Evolutionary conservation across 2,329 filamentous ascomycete species (phyloP), one percentile per base, ranked within the genome.

Genomic region (Diaporthe helianthi): DNA sequence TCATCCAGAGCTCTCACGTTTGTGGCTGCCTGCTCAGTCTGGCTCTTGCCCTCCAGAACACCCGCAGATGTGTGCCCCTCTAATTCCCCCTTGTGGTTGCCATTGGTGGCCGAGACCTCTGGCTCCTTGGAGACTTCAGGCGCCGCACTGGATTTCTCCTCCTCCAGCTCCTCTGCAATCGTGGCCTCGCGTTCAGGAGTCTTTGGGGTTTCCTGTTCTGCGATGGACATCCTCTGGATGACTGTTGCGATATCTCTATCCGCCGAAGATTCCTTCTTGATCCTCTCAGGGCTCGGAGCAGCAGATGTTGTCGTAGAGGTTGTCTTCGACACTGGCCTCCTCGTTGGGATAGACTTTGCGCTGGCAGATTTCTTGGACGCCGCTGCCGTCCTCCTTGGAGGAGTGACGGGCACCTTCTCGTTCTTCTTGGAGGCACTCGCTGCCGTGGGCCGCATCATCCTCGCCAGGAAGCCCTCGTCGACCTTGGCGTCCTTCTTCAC

Each of bases 401-500:
- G 85, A 0, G 86, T 86, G 4, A 80, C 72, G 2, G 83, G 80
- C 1, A 77, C 77, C 80, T 92, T 93, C 6, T 92, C 90, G 3
- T 87, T 82, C 0, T 86, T 86, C 80, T 93, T 93, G 61, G 36
- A 69, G 49, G 68, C 69, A 33, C 64, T 68, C 54, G 87, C 83
- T 53, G 90, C 87, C 0, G 92, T 94, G 2, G 92, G 92, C 49
- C 92, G 84, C 88, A 91, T 94, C 92, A 94, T 93, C 65, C 92
- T 87, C n/a, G 91, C 91, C 31, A 94, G 81, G 79, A 94, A 94
- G 17, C 88, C 80, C 73, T 92, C 90, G 72, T 93, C 90, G 1
- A 91, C 83, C 22, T 86, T 85, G 55, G 83, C 83, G 31, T 86
- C 82, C 71, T 84, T 83, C 73, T 85, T 85, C 1, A 82, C 78